Base-by-base conservation (phyloP, 345 rosid genomes). In the Alliaria petiolata region DNA sequence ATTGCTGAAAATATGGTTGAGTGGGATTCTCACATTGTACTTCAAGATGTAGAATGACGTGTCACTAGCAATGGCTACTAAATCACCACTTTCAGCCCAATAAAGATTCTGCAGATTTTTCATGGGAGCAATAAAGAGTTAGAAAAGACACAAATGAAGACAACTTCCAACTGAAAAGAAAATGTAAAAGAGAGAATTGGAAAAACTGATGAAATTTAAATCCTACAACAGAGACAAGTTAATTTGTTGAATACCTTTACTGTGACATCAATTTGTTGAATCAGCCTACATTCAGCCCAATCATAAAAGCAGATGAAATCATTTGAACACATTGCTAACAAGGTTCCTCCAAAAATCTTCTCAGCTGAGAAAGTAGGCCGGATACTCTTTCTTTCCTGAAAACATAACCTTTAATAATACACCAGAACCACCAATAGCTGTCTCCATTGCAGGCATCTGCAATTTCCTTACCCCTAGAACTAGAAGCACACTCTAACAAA, bases 51-150 rank as follows among this genome's bases (percentile, higher is more conserved):
- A 95, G 84, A 95, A 95, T 52, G 98, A 95, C 9, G 96, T 53
- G 60, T 95, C 98, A 78, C 98, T 91, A 35, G 99, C 90, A 83
- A 95, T 89, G 42, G 98, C 92, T 75, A 95, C 96, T 63, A 95
- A 76, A 83, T 95, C 99, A 78, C 99, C 99, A 62, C 97, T 87
- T 72, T 95, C 99, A 74, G 98, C 98, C 99, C 99, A 95, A 78
- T 88, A 92, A 22, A 95, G 82, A 83, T 95, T 92, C 99, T 91
- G 89, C 65, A 38, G 70, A 40, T n/a, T 12, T 67, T 78, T 62
- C 25, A 2, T 16, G 63, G 55, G 56, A 77, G 67, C 50, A 58
- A 47, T 31, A 34, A 54, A 28, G 42, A 38, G 25, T 76, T 47
- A 76, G 70, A 62, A 40, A 55, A 62, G 26, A 31, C 58, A 76